These are phyloP conservation scores for Calendula officinalis DNA, from an alignment of 129 eudicot genomes.

Conservation along the genomic window DNA sequence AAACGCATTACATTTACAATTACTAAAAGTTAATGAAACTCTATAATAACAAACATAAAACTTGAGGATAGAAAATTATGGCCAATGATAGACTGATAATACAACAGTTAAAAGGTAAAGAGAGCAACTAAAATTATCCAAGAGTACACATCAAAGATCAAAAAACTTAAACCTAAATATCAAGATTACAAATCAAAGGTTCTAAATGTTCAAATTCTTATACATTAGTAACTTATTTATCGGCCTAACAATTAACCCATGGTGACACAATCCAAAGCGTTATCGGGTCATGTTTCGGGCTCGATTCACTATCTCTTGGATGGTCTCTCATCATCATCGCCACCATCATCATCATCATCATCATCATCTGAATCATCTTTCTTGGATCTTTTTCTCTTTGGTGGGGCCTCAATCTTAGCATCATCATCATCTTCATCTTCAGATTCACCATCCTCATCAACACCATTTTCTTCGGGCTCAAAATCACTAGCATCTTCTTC, in stretches of 20 bases:
- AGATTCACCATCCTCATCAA: conserved; percentile 47
- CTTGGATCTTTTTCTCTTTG: conserved; percentile 69
- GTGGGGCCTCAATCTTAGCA: conserved; percentile 55
- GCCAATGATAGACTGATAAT: neutral
- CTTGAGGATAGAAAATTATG: neutral
- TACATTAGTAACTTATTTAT: conserved; percentile 27
- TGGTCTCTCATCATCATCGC: conserved; percentile 79
- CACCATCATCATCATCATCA: conserved; percentile 39
- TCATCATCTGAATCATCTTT: conserved; percentile 57
- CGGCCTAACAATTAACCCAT: conserved; percentile 13
- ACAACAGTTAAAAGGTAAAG: conserved; percentile 10
- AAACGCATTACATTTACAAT: too few relatives aligned
- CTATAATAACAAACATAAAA: too few relatives aligned
- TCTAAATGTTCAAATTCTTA: conserved; percentile 34
- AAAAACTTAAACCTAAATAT: conserved; percentile 15
- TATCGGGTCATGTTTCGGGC: conserved; percentile 11
- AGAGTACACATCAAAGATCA: conserved; percentile 18
- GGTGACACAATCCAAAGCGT: neutral
- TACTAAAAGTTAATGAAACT: too few relatives aligned
- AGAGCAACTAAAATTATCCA: conserved; percentile 24
- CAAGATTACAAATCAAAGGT: conserved; percentile 23
- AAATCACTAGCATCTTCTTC: conserved; percentile 91
- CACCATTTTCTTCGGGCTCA: conserved; percentile 78
- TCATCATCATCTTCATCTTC: conserved; percentile 50
- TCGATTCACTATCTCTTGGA: conserved; percentile 64